Base-by-base conservation (phyloP, 208 protist species). In the Phytomonas serpens region DNA sequence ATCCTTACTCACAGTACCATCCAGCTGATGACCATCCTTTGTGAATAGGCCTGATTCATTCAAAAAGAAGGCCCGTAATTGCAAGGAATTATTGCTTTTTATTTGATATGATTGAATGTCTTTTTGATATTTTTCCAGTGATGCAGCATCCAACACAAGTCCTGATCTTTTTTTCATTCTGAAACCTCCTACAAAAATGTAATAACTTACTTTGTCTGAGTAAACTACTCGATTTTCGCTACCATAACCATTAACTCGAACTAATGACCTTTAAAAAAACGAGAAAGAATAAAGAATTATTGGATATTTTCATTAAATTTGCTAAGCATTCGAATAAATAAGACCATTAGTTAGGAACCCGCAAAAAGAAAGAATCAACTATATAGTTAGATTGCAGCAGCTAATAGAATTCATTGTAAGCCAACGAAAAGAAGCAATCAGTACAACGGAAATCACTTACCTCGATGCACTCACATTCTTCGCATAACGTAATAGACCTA, bases 61-160 rank as follows among this genome's bases (percentile, higher is more conserved):
- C 37, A 96, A 80, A 36, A 92, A 78, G 47, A 96, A 96, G 2
- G 90, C 90, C 23, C 90, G 84, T n/a, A 96, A 77, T 68, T 93
- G 86, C 34, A 96, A 77, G 1, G 85, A 88, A 65, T 96, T 93
- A 72, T 93, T 93, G 76, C 86, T 93, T 67, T 89, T 90, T 63
- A 96, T 93, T 69, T 93, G 83, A 68, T 96, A 96, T 7, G 90
- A 96, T 76, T 90, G 85, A 3, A 86, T 69, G 66, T 92, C 85
- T 61, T 91, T 75, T 72, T 88, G 77, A 52, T 79, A 88, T 14
- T 85, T 79, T 36, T 93, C 85, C 29, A 95, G 84, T 2, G 82
- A 77, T 30, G 68, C 77, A 16, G 83, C 77, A 79, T 95, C 86
- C 67, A 95, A 74, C 6, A 78, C 79, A 27, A 87, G 79, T 64